Percentiles rank a stretch among this genome's conserved stretches.
These are phyloP conservation scores for Paraglomus brasilianum DNA, from an alignment of 192 early-diverging fungal genomes.

Conservation along the genomic window DNA sequence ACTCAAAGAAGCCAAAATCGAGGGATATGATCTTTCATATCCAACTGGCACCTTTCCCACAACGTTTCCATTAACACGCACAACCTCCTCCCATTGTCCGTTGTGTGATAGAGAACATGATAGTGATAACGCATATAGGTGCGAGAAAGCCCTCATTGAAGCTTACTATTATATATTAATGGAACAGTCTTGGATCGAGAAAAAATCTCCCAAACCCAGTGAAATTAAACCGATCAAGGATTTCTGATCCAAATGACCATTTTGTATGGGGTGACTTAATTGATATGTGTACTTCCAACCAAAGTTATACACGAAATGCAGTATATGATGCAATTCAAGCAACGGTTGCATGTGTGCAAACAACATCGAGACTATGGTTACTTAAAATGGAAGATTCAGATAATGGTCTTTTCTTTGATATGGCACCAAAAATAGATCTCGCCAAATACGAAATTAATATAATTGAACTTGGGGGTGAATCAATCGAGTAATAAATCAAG, in stretches of 20 bases:
- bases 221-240: neutral
- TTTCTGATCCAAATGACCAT: neutral
- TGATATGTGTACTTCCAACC: slow-evolving; percentile 1
- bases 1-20: neutral
- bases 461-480: neutral
- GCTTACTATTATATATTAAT: neutral
- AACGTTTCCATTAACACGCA: neutral
- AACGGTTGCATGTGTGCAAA: slow-evolving; percentile 10
- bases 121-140: neutral
- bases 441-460: slow-evolving; percentile 16
- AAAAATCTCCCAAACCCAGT: neutral
- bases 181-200: neutral
- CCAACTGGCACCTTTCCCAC: neutral
- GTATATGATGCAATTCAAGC: slow-evolving; percentile 12
- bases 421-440: too few species aligned
- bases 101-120: slow-evolving; percentile 4
- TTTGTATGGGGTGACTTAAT: slow-evolving; percentile 8
- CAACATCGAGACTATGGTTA: slow-evolving; percentile 8
- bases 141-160: slow-evolving; percentile 1
- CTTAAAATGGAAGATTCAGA: slow-evolving; percentile 7
- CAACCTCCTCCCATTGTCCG: neutral
- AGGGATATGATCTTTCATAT: slow-evolving; percentile 3
- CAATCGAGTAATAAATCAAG: neutral
- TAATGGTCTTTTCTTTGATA: neutral
- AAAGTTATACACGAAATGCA: neutral